phyloP scores from a whole-genome alignment of 2,329 filamentous ascomycete species.

The Xylaria sp. region DNA sequence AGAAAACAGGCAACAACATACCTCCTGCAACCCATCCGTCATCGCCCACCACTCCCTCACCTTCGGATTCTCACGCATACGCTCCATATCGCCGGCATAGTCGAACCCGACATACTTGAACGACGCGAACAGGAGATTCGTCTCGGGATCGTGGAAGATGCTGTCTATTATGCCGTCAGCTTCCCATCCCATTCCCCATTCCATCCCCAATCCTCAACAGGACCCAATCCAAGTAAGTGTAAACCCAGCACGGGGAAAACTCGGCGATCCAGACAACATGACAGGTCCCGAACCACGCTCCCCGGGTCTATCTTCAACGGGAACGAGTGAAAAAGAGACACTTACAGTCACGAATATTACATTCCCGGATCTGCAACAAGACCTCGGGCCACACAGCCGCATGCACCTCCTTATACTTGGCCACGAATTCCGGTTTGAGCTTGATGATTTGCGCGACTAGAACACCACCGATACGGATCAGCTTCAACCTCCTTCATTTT shows the following conservation, averaged over 20 bases:
- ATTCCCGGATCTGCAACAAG: constrained; percentile 67
- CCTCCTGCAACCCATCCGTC: constrained; percentile 71
- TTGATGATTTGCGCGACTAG: constrained; percentile 63
- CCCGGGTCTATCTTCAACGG: background rate
- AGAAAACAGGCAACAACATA: constrained; percentile 16
- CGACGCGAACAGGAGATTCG: constrained; percentile 62
- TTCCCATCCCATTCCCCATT: background rate
- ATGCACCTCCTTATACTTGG: constrained; percentile 69
- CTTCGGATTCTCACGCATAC: constrained; percentile 66
- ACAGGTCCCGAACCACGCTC: background rate
- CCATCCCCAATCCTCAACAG: background rate
- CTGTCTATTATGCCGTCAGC: constrained; percentile 47
- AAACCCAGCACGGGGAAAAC: background rate
- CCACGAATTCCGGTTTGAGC: constrained; percentile 60
- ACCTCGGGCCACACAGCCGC: constrained; percentile 73
- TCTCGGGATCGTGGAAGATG: constrained; percentile 62
- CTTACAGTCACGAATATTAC: constrained; percentile 68
- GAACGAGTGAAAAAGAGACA: constrained; percentile 10
- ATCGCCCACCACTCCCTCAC: constrained; percentile 76
- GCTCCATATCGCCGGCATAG: constrained; percentile 69
- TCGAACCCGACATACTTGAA: constrained; percentile 76
- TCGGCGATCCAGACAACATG: too few species aligned
- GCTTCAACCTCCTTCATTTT: background rate
- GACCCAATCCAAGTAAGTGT: too few species aligned
- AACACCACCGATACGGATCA: background rate